Conservation (phyloP, 2,329 filamentous ascomycete species). For the Ustulina deusta region DNA sequence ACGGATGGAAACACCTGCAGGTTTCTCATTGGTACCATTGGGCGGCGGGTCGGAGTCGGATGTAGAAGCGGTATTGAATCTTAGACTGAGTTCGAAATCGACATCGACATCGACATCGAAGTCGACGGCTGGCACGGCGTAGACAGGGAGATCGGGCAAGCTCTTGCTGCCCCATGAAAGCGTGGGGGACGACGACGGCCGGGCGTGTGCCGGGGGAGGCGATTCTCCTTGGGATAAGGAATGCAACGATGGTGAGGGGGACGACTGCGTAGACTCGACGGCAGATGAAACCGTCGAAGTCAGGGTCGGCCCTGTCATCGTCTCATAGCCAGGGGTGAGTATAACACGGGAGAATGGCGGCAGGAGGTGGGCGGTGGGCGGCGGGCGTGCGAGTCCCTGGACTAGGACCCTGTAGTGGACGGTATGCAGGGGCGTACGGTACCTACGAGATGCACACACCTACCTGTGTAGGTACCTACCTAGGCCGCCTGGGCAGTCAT, state of each 20-base stretch:
- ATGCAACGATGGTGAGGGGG: conserved; percentile 50
- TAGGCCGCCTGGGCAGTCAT: conserved; percentile 12
- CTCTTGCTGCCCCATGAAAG: conserved; percentile 50
- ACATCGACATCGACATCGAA: conserved; percentile 50
- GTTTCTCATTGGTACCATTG: conserved; percentile 47
- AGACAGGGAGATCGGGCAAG: conserved; percentile 56
- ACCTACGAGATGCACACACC: conserved; percentile 18
- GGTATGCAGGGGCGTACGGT: conserved; percentile 1
- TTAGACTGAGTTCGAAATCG: conserved; percentile 49
- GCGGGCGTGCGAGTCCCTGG: conserved; percentile 8
- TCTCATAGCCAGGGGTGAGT: conserved; percentile 52
- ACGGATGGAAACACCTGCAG: conserved; percentile 39
- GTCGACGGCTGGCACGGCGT: conserved; percentile 67
- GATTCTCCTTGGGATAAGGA: conserved; percentile 44
- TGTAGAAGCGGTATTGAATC: conserved; percentile 61
- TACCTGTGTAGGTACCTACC: conserved; percentile 1
- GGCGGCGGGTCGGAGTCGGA: conserved; percentile 50
- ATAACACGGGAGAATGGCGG: conserved; percentile 13
- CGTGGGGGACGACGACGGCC: conserved; percentile 34
- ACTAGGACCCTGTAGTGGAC: conserved; percentile 6
- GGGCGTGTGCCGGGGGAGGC: conserved; percentile 33
- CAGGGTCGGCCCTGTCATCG: conserved; percentile 59
- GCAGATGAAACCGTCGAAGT: conserved; percentile 56
- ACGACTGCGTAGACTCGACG: conserved; percentile 54
- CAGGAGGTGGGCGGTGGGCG: background rate